These are phyloP conservation scores for Myriosclerotinia duriaeana DNA, from an alignment of 2,329 filamentous ascomycete species.

Conservation along the genomic window DNA sequence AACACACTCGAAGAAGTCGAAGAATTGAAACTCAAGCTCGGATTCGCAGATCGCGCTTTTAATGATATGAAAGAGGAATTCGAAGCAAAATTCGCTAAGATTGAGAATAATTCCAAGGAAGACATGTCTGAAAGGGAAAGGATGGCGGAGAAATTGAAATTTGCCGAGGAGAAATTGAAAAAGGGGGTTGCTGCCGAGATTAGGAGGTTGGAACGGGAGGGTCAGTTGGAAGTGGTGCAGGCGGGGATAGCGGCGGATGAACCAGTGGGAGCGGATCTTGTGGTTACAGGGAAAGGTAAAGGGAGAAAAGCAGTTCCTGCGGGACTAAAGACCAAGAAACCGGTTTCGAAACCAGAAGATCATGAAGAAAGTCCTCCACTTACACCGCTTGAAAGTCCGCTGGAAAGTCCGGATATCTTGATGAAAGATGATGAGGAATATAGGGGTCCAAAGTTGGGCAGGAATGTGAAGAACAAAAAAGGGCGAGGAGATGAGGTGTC, in stretches of 20 bases:
- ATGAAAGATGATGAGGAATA: conserved; percentile 12
- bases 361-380: background rate
- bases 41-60: background rate
- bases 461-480: background rate
- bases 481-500: background rate
- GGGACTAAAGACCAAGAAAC: background rate
- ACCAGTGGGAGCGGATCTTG: background rate
- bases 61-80: conserved; percentile 2
- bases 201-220: conserved; percentile 1
- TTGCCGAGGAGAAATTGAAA: background rate
- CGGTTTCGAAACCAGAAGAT: background rate
- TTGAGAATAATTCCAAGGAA: conserved; percentile 1
- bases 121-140: background rate
- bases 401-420: background rate
- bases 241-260: background rate
- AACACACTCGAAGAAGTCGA: conserved; percentile 22
- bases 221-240: background rate
- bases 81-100: background rate
- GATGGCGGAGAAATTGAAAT: background rate
- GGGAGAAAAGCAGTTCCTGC: background rate
- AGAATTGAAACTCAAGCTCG: conserved; percentile 7
- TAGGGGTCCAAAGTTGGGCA: background rate
- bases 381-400: background rate
- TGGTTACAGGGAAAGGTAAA: background rate
- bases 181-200: background rate